These are phyloP conservation scores for Hygrocybe punicea DNA, from an alignment of 768 basidiomycete genomes.

Conservation along the genomic window DNA sequence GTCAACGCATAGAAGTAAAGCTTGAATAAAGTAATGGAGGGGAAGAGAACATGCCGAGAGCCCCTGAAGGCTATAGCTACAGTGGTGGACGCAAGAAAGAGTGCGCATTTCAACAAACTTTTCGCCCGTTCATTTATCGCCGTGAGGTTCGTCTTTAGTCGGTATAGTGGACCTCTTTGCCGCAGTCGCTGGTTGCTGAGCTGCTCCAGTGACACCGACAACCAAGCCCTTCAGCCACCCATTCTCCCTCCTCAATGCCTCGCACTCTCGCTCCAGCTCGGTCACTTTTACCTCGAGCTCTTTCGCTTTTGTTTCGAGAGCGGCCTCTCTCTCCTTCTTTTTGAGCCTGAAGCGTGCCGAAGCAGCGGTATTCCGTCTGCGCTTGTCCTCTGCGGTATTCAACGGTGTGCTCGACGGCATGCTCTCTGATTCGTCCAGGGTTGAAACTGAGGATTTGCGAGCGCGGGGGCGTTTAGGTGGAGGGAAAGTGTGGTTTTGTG, in stretches of 20 bases:
- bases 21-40: too few relatives aligned
- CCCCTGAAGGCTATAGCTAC: too few relatives aligned
- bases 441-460: constrained; percentile 46
- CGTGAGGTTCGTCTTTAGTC: not conserved
- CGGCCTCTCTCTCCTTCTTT: constrained; percentile 94
- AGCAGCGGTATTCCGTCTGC: constrained; percentile 89
- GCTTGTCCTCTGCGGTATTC: constrained; percentile 76
- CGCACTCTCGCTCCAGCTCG: constrained; percentile 89
- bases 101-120: too few relatives aligned
- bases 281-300: constrained; percentile 76
- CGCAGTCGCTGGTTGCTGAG: constrained; percentile 19
- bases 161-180: not conserved
- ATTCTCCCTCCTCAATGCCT: constrained; percentile 82
- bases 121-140: not conserved
- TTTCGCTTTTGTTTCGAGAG: constrained; percentile 79
- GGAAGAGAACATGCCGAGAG: too few relatives aligned
- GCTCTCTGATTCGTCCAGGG: constrained; percentile 30
- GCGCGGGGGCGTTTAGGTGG: constrained; percentile 56
- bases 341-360: constrained; percentile 91
- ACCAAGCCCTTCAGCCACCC: constrained; percentile 90
- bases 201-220: constrained; percentile 79
- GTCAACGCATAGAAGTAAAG: too few relatives aligned
- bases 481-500: constrained; percentile 34
- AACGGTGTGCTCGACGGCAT: constrained; percentile 25
- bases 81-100: too few relatives aligned